These are phyloP conservation scores for Nevesoporus exiguus DNA, from an alignment of 768 basidiomycete species.

Conservation along the genomic window DNA sequence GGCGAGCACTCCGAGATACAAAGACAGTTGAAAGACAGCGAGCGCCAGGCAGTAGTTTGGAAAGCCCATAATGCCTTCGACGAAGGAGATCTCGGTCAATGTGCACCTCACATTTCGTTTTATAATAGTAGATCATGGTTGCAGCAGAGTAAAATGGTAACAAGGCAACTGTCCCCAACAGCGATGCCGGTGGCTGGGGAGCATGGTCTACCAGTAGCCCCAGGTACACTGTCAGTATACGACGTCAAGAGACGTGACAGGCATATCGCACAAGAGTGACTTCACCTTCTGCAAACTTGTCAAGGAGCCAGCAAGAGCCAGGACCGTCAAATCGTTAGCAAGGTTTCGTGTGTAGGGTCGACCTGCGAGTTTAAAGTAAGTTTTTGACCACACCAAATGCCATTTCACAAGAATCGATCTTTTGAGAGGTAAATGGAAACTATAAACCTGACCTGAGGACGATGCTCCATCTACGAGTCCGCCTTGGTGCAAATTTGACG, in stretches of 20 bases:
- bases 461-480: neutral
- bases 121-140: too few relatives aligned
- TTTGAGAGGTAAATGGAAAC: too few relatives aligned
- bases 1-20: constrained; percentile 8
- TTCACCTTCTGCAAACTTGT: too few relatives aligned
- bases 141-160: too few relatives aligned
- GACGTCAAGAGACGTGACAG: neutral
- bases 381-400: neutral
- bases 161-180: neutral
- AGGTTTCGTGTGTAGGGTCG: too few relatives aligned
- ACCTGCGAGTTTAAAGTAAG: neutral
- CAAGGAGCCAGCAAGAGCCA: neutral
- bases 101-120: neutral
- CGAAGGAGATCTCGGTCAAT: neutral
- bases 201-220: neutral
- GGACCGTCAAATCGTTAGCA: too few relatives aligned
- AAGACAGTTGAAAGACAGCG: neutral
- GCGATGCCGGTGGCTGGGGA: neutral
- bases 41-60: neutral
- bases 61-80: constrained; percentile 6
- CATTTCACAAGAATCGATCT: neutral
- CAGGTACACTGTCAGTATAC: neutral
- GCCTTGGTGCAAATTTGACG: neutral
- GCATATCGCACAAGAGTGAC: too few relatives aligned
- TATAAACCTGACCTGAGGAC: too few relatives aligned